Conservation (phyloP, 805 yeast species). For the Cyberlindnera xylosilytica region DNA sequence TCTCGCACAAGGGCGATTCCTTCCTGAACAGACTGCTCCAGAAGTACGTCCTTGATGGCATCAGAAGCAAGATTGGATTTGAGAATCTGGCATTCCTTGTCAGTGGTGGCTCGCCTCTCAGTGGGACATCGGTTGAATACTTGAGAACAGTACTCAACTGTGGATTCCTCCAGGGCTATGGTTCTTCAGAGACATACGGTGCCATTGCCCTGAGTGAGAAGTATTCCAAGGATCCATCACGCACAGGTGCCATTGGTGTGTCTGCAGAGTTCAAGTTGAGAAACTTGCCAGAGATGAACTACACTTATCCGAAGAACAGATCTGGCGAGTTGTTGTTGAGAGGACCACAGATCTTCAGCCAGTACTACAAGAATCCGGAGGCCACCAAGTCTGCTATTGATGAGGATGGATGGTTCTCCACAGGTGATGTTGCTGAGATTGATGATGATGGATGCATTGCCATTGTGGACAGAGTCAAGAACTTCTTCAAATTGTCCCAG, state of each 20-base stretch:
- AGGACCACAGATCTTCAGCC: conserved; percentile 59
- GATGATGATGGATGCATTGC: conserved; percentile 50
- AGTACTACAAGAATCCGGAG: conserved; percentile 53
- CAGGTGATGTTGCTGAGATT: conserved; percentile 63
- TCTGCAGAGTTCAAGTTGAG: conserved; percentile 56
- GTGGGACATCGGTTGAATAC: conserved; percentile 57
- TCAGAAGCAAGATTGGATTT: conserved; percentile 46
- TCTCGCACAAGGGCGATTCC: conserved; percentile 36
- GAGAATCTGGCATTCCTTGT: conserved; percentile 38
- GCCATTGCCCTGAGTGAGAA: conserved; percentile 47
- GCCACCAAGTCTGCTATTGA: conserved; percentile 53
- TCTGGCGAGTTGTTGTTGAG: conserved; percentile 62
- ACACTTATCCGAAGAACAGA: conserved; percentile 39
- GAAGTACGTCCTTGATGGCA: conserved; percentile 37
- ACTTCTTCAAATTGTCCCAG: conserved; percentile 67
- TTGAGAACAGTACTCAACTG: conserved; percentile 58
- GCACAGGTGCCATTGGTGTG: conserved; percentile 56
- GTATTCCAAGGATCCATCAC: conserved; percentile 47
- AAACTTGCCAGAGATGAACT: conserved; percentile 64
- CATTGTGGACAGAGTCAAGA: conserved; percentile 74
- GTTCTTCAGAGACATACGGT: conserved; percentile 70
- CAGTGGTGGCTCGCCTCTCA: conserved; percentile 70
- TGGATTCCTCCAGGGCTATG: conserved; percentile 66
- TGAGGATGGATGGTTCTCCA: conserved; percentile 59
- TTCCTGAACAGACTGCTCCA: conserved; percentile 34